Conservation (phyloP, 73 alveolate species). For the Symbiodinium pilosum region DNA sequence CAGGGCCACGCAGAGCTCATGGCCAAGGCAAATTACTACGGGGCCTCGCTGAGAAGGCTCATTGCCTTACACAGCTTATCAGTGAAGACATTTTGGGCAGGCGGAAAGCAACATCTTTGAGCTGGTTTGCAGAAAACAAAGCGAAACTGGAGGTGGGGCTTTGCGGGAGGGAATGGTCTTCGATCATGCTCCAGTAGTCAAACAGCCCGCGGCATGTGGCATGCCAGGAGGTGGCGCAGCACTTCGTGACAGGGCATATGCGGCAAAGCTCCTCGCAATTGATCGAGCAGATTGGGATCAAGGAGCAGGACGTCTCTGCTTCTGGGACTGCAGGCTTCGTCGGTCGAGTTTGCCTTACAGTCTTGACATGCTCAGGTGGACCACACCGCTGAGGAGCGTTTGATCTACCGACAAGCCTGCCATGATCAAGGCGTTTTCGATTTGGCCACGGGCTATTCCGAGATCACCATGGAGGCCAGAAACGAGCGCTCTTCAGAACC, state of each 20-base stretch:
- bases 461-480: neutral
- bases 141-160: too few species aligned
- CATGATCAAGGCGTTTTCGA: slow-evolving; percentile 38
- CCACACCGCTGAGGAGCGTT: slow-evolving; percentile 23
- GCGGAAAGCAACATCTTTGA: too few species aligned
- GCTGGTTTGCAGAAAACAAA: too few species aligned
- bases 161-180: too few species aligned
- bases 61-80: too few species aligned
- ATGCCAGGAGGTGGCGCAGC: too few species aligned
- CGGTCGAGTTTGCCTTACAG: neutral
- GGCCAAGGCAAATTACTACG: neutral
- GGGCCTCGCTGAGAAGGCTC: neutral
- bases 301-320: neutral
- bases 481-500: too few species aligned
- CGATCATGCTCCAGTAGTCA: too few species aligned
- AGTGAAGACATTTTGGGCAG: too few species aligned
- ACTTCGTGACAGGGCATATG: too few species aligned
- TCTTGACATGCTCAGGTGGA: neutral
- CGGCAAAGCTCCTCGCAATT: slow-evolving; percentile 16
- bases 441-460: neutral
- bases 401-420: slow-evolving; percentile 82
- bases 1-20: neutral
- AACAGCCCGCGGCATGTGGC: too few species aligned
- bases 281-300: neutral
- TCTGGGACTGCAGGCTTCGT: neutral